Evolutionary conservation across 2,329 filamentous ascomycete genomes (phyloP).

Genomic region (Amesomyces nigricolor): DNA sequence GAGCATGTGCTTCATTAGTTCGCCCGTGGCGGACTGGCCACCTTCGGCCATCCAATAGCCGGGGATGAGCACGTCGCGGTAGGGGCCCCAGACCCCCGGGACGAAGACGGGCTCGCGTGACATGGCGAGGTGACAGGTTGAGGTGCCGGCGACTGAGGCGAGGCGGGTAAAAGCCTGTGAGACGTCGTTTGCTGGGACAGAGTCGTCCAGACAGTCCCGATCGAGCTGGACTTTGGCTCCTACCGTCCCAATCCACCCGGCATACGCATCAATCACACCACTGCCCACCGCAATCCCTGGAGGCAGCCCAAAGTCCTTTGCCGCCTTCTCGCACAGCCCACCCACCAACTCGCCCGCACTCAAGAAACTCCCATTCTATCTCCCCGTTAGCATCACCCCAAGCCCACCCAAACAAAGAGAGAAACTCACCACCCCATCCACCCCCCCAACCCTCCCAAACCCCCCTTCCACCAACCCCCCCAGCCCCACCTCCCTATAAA

Average conservation of each 20-base stretch:
- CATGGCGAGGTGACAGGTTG: constrained; percentile 96
- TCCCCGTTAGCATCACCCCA: constrained; percentile 19
- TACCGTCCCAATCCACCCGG: constrained; percentile 98
- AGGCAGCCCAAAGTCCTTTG: constrained; percentile 74
- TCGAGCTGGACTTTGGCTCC: constrained; percentile 84
- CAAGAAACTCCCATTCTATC: constrained; percentile 81
- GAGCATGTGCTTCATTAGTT: constrained; percentile 87
- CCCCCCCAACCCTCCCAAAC: constrained; percentile 89
- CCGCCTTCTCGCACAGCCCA: constrained; percentile 75
- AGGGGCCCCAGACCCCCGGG: constrained; percentile 93
- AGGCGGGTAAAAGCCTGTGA: constrained; percentile 87
- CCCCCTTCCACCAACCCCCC: constrained; percentile 76
- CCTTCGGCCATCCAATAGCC: constrained; percentile 96
- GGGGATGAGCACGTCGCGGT: constrained; percentile 87
- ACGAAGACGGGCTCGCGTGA: constrained; percentile 90
- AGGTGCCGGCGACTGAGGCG: constrained; percentile 91
- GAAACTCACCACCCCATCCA: constrained; percentile 83
- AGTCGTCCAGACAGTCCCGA: constrained; percentile 60
- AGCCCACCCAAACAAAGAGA: not conserved
- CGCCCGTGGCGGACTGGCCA: constrained; percentile 92
- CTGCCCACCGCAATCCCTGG: constrained; percentile 88
- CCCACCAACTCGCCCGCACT: constrained; percentile 91
- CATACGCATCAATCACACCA: constrained; percentile 96
- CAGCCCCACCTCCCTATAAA: constrained; percentile 81
- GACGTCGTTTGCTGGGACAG: constrained; percentile 73